A percentile compares a stretch with the other conserved stretches of the same genome.
Conservation (phyloP, 2,329 filamentous ascomycete species). For the Pseudogymnoascus sp. region DNA sequence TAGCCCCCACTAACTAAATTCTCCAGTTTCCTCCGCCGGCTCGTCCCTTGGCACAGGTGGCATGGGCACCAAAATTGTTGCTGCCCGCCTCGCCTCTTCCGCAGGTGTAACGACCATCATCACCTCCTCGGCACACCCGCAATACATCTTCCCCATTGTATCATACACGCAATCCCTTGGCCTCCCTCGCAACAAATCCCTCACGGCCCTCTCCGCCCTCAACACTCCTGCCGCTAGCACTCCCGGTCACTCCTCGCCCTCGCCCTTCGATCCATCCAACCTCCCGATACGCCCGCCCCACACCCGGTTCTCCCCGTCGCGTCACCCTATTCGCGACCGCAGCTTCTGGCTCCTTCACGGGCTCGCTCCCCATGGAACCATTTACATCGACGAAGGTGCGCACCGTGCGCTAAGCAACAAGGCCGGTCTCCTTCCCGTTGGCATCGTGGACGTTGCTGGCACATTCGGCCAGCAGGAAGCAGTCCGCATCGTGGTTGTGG, state of each 20-base stretch:
- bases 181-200: conserved; percentile 23
- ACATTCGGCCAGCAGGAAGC: conserved; percentile 88
- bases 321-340: conserved; percentile 78
- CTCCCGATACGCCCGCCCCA: conserved; percentile 56
- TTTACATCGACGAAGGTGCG: conserved; percentile 91
- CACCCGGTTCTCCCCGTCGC: conserved; percentile 83
- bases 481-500: conserved; percentile 75
- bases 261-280: conserved; percentile 15
- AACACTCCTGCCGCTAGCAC: not conserved
- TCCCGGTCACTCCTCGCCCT: conserved; percentile 14
- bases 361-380: conserved; percentile 76
- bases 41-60: conserved; percentile 87
- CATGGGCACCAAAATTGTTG: conserved; percentile 96
- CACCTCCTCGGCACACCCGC: conserved; percentile 84
- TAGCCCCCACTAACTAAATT: conserved; percentile 8
- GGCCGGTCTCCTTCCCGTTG: conserved; percentile 80
- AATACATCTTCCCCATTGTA: conserved; percentile 84
- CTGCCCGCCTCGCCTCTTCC: conserved; percentile 82
- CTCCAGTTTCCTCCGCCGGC: conserved; percentile 72
- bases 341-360: conserved; percentile 98
- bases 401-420: conserved; percentile 72
- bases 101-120: conserved; percentile 95
- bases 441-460: conserved; percentile 84
- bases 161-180: conserved; percentile 63
- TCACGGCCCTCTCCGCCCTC: conserved; percentile 23